Evolutionary conservation across 306 rosid species (phyloP).

Genomic region (Fagus crenata): DNA sequence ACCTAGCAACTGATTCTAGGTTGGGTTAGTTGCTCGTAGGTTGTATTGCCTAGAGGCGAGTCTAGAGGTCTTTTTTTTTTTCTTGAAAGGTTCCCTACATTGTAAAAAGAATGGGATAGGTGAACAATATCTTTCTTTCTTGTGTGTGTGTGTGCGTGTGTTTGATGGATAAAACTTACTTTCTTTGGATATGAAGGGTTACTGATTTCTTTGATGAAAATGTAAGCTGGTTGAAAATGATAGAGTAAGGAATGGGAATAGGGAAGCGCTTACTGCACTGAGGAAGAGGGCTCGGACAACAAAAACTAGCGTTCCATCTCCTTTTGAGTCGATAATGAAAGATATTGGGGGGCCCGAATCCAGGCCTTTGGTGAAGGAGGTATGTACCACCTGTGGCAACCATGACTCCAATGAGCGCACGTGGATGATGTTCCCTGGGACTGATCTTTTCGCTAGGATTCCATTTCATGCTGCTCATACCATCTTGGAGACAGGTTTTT

Average conservation of each 20-base stretch:
- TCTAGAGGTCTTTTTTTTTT: too few species aligned
- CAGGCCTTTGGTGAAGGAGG: conserved; percentile 80
- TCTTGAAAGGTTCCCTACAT: too few species aligned
- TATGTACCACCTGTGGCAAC: conserved; percentile 76
- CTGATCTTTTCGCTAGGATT: conserved; percentile 70
- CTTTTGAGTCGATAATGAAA: conserved; percentile 85
- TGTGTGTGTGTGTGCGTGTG: too few species aligned
- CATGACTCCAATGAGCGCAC: conserved; percentile 72
- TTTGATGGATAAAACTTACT: neutral
- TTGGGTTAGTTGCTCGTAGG: too few species aligned
- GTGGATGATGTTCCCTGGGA: conserved; percentile 85
- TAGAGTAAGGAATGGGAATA: conserved; percentile 76
- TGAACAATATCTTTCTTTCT: neutral
- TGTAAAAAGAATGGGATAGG: too few species aligned
- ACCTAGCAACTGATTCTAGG: too few species aligned
- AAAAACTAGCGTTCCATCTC: conserved; percentile 70
- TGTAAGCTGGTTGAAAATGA: conserved; percentile 80
- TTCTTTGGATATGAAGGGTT: conserved; percentile 9
- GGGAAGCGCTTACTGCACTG: conserved; percentile 87
- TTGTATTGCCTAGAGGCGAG: too few species aligned
- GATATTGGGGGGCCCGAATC: conserved; percentile 57
- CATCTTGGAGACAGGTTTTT: conserved; percentile 69
- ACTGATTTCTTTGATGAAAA: conserved; percentile 18
- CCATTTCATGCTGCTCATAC: conserved; percentile 90
- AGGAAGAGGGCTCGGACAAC: conserved; percentile 85